These are phyloP conservation scores for Luvunga scandens DNA, from an alignment of 345 rosid genomes.

Conservation along the genomic window DNA sequence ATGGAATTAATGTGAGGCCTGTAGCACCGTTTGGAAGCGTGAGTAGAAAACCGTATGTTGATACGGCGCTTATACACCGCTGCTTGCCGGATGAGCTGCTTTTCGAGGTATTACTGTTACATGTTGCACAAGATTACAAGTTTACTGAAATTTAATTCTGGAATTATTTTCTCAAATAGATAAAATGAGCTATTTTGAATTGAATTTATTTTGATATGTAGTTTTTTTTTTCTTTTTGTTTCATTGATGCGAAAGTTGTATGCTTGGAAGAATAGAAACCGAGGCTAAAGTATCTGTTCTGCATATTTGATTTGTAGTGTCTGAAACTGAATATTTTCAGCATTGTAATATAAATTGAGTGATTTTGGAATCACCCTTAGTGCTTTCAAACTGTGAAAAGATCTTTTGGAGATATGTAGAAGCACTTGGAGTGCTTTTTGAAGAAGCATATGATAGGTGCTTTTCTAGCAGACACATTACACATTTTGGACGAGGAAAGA, in stretches of 20 bases:
- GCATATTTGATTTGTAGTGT: neutral
- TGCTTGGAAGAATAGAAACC: neutral
- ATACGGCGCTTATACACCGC: slow-evolving; percentile 78
- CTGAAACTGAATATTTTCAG: neutral
- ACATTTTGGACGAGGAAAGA: neutral
- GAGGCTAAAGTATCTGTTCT: neutral
- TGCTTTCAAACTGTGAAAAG: neutral
- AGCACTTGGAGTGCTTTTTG: neutral
- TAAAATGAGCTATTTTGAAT: neutral
- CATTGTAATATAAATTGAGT: neutral
- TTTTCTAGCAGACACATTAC: neutral
- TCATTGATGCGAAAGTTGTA: neutral
- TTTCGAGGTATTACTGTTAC: slow-evolving; percentile 61
- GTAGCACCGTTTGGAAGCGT: slow-evolving; percentile 81
- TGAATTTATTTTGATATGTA: neutral
- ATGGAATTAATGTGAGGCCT: slow-evolving; percentile 80
- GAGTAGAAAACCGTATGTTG: slow-evolving; percentile 53
- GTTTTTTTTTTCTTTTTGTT: neutral
- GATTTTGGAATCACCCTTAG: neutral
- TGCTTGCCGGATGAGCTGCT: slow-evolving; percentile 91
- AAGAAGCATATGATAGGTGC: neutral
- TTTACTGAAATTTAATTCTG: neutral
- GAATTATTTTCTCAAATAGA: neutral
- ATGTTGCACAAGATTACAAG: neutral
- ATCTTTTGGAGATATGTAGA: neutral